phyloP scores from a whole-genome alignment of 805 yeast species.

The Kodamaea neixiangensis region DNA sequence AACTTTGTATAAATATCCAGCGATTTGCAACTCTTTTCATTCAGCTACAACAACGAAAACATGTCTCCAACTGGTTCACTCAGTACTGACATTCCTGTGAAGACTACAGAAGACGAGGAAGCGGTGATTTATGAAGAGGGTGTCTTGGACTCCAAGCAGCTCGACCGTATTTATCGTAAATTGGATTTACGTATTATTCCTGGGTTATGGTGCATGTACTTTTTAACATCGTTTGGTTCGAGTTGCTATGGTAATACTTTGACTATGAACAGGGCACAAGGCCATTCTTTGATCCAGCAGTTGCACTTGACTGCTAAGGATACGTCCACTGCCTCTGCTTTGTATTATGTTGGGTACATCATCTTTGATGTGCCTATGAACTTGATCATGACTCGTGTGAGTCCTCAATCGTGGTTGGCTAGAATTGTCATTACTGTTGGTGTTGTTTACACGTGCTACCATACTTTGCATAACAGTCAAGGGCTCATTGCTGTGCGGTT shows the following conservation, averaged over 20 bases:
- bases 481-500: constrained; percentile 75
- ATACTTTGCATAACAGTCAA: constrained; percentile 53
- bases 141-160: constrained; percentile 22
- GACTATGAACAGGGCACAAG: constrained; percentile 68
- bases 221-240: constrained; percentile 75
- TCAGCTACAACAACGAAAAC: not conserved
- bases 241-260: constrained; percentile 76
- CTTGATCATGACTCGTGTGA: constrained; percentile 74
- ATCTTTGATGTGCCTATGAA: constrained; percentile 89
- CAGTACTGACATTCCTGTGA: not conserved
- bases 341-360: constrained; percentile 80
- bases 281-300: constrained; percentile 60
- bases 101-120: constrained; percentile 13
- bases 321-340: constrained; percentile 73
- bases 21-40: not conserved
- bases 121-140: not conserved
- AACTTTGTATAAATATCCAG: not conserved
- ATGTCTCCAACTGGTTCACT: constrained; percentile 1
- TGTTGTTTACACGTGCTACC: constrained; percentile 71
- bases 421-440: constrained; percentile 80
- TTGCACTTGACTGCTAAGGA: constrained; percentile 56
- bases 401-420: constrained; percentile 84
- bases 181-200: constrained; percentile 76
- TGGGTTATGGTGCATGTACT: constrained; percentile 78
- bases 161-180: constrained; percentile 59